A percentile compares a stretch with the other conserved stretches of the same genome.
phyloP scores from a whole-genome alignment of 306 rosid genomes.

The Datisca glomerata region DNA sequence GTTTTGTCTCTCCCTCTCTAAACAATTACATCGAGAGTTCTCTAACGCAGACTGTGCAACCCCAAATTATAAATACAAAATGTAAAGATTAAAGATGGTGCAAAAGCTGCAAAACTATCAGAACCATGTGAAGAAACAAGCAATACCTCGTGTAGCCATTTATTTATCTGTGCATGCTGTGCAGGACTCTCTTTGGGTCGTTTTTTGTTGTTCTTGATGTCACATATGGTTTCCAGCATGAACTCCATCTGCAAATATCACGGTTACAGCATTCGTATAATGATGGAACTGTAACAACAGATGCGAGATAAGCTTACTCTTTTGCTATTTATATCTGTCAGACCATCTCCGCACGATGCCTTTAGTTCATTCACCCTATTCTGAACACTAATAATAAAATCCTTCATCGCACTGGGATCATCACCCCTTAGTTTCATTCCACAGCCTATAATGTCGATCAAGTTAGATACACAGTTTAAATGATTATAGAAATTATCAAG shows the following conservation, averaged over 20 bases:
- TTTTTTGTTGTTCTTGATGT: slow-evolving; percentile 93
- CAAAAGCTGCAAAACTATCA: too few relatives aligned
- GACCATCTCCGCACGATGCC: slow-evolving; percentile 34
- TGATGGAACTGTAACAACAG: too few relatives aligned
- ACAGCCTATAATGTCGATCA: slow-evolving; percentile 53
- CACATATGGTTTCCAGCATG: slow-evolving; percentile 91
- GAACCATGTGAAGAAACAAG: too few relatives aligned
- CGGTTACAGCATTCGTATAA: slow-evolving; percentile 6
- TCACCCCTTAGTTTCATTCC: slow-evolving; percentile 95
- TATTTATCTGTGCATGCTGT: slow-evolving; percentile 63
- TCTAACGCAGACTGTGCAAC: too few relatives aligned
- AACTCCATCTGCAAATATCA: slow-evolving; percentile 75
- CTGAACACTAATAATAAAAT: slow-evolving; percentile 61
- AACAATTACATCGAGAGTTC: too few relatives aligned
- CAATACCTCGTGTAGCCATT: slow-evolving; percentile 88
- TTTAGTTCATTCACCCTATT: slow-evolving; percentile 58
- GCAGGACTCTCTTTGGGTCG: slow-evolving; percentile 62
- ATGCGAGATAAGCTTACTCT: slow-evolving; percentile 55
- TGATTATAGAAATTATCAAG: too few relatives aligned
- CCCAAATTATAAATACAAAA: too few relatives aligned
- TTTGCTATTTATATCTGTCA: slow-evolving; percentile 37
- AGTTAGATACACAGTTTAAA: too few relatives aligned
- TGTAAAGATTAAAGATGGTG: too few relatives aligned
- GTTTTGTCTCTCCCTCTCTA: too few relatives aligned
- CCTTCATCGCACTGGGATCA: slow-evolving; percentile 81